Base-by-base conservation (phyloP, 495 filamentous ascomycete genomes). In the Apiosordaria backusii region DNA sequence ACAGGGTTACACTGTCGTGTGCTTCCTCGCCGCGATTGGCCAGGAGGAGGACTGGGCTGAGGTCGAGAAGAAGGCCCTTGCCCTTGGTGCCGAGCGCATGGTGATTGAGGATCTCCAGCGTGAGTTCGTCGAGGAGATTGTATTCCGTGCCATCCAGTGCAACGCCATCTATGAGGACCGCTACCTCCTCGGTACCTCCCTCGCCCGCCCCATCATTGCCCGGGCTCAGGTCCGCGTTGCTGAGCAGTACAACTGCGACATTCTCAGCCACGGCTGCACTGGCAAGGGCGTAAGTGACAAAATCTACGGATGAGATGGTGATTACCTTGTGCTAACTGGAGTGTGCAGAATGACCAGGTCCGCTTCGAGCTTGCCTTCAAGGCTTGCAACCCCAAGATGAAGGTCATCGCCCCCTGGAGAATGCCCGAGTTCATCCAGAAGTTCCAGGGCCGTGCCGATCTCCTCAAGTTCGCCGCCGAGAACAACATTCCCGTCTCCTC, bases 391-490 rank as follows among this genome's bases (percentile, higher is more conserved):
- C 91, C 90, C 63, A 78, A 80, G 57, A 90, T 93, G 79, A 90
- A 93, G 80, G 85, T 96, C 79, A 91, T 96, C 75, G 92, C 92
- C 57, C 94, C 92, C 29, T 97, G 94, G 93, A 82, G 94, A 68
- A 81, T 91, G 59, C 89, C 90, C 58, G 85, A 88, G 72, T 97
- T 98, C 85, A 92, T 87, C 83, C 80, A 90, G 71, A 84, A 86
- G 59, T 96, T 93, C 82, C 83, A 84, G 71, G 92, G 94, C 72
- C 89, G 94, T 66, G 87, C 92, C 71, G 92, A 93, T 74, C 87
- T 98, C 50, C 90, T 98, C 69, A 88, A 92, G 77, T 97, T 93
- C 72, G 95, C 93, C 67, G 83, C 80, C 15, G 75, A 88, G 76
- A 87, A 85, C 71, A 86, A 86, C 70, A 94, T 97, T 65, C 93